These are phyloP conservation scores for Calonectria pteridis DNA, from an alignment of 2,329 filamentous ascomycete species.

Conservation along the genomic window DNA sequence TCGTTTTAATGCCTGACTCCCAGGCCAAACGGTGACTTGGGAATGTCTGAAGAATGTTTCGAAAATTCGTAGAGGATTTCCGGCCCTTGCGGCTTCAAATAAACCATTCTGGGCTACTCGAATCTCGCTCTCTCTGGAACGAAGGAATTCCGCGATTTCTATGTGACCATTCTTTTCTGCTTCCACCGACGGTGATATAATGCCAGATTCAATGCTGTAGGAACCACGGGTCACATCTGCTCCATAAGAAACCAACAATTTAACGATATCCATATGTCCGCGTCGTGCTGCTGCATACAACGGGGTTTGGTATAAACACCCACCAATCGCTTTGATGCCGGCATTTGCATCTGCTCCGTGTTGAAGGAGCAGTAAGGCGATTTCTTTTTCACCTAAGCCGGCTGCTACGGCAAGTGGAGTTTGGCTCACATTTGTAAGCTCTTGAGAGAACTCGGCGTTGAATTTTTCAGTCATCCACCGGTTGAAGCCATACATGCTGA, in stretches of 20 bases:
- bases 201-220: background rate
- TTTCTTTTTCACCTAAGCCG: background rate
- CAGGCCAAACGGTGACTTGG: background rate
- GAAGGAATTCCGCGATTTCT: background rate
- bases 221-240: background rate
- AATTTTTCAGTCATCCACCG: background rate
- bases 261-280: background rate
- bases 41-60: background rate
- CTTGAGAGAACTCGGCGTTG: too few relatives aligned
- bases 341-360: background rate
- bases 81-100: background rate
- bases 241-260: background rate
- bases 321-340: background rate
- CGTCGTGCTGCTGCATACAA: background rate
- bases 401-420: background rate
- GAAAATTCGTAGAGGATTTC: background rate
- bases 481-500: background rate
- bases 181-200: background rate
- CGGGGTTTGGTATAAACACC: background rate
- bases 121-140: background rate
- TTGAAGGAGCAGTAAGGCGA: background rate
- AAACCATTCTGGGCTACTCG: background rate
- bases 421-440: too few relatives aligned
- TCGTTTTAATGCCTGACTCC: background rate
- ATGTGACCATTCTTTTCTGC: background rate